A percentile compares a stretch with the other conserved stretches of the same genome.
phyloP scores from a whole-genome alignment of 148 eudicot species.

The Vaccinium vitisidaea region DNA sequence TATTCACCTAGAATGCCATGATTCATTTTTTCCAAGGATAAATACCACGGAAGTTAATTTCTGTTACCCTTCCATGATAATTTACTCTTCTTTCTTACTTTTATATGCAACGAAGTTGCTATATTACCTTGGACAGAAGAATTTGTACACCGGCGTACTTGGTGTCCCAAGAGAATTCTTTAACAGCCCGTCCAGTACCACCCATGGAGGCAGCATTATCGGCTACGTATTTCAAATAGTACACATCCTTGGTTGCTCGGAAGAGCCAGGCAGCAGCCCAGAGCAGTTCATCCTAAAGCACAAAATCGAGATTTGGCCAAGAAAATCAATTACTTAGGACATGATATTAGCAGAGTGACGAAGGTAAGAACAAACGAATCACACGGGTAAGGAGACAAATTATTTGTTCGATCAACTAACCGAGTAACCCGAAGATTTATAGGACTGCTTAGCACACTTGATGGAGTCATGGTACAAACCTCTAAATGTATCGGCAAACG shows the following conservation, averaged over 20 bases:
- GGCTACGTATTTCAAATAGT: slow-evolving; percentile 62
- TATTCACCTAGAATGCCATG: background rate
- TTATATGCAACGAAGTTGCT: background rate
- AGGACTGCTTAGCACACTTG: slow-evolving; percentile 43
- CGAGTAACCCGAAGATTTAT: slow-evolving; percentile 72
- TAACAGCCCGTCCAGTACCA: slow-evolving; percentile 74
- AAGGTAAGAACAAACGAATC: background rate
- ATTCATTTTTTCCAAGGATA: background rate
- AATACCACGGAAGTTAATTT: background rate
- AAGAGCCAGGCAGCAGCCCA: slow-evolving; percentile 95
- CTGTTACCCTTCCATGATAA: background rate
- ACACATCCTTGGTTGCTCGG: slow-evolving; percentile 67
- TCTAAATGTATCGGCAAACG: slow-evolving; percentile 73
- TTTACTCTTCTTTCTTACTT: background rate
- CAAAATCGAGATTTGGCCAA: background rate
- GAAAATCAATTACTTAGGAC: background rate
- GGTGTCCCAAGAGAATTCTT: slow-evolving; percentile 82
- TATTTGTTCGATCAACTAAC: slow-evolving; percentile 30
- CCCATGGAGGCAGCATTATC: slow-evolving; percentile 73
- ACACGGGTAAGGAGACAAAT: background rate
- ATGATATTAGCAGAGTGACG: background rate
- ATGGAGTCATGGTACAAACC: slow-evolving; percentile 71
- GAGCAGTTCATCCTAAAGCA: slow-evolving; percentile 66
- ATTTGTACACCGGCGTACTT: slow-evolving; percentile 74
- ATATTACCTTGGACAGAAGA: slow-evolving; percentile 64